Base-by-base conservation (phyloP, 192 early-diverging fungal genomes). In the Coemansia sp. region DNA sequence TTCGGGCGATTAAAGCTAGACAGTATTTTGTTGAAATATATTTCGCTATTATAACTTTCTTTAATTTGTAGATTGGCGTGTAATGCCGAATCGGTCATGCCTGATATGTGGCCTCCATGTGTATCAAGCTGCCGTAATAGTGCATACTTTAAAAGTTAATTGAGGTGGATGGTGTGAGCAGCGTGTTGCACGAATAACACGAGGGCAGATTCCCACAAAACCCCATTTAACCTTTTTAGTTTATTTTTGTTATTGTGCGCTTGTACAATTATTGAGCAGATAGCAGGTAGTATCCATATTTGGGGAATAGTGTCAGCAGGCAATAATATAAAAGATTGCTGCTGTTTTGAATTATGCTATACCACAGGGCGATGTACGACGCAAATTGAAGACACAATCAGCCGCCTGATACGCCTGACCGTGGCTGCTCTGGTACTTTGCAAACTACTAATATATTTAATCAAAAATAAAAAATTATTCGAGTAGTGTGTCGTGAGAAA, bases 221-320 rank as follows among this genome's bases (percentile, higher is more conserved):
- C 4, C 26, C 26, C 41, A 60, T 60, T 17, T 60, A 47, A 27
- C 58, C 58, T 60, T 60, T 60, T 60, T 27, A 26, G 58, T 60
- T 27, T 11, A n/a, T 11, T 27, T 4, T 35, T 11, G 35, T 27
- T 26, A 60, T 60, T 60, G 58, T 60, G 22, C 41, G 16, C 26
- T 12, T 3, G 10, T 5, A 3, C 50, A 49, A 49, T 49, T 49
- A 17, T 49, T 49, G 48, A 8, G n/a, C 48, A 17, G 19, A n/a
- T 21, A 17, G 0, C 19, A 21, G 16, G 4, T 7, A 21, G 48
- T 49, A 49, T 49, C 19, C 48, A 8, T 49, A 17, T 49, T 47
- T 49, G 48, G 41, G 41, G 41, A 45, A 43, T 3, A 3, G 41
- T 5, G 41, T 45, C 41, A 45, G 41, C 41, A 45, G 41, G 41